Conservation (phyloP, 345 rosid species). For the Rhizophora mangle region DNA sequence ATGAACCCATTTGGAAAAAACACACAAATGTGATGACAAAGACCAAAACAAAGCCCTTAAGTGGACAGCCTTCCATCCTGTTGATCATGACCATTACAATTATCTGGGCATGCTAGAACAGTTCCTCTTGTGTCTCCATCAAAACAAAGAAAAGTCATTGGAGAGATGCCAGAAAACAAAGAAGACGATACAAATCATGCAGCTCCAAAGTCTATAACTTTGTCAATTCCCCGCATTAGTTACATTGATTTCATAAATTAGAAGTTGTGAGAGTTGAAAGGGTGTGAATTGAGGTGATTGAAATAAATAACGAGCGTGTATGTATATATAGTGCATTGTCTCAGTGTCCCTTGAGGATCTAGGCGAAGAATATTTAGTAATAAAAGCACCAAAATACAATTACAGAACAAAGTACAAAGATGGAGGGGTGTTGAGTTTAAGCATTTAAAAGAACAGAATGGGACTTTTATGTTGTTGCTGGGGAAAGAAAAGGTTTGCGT, state of each 20-base stretch:
- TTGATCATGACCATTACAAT: neutral
- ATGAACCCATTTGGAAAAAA: constrained; percentile 14
- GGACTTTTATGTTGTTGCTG: neutral
- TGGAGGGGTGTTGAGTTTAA: neutral
- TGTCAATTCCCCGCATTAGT: neutral
- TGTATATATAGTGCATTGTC: neutral
- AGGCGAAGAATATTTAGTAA: neutral
- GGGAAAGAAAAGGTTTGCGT: neutral
- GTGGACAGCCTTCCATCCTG: constrained; percentile 9
- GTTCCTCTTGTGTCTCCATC: neutral
- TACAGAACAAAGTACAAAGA: neutral
- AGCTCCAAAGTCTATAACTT: neutral
- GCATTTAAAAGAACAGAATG: neutral
- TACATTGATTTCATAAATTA: neutral
- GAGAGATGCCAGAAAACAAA: neutral
- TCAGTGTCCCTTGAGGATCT: no score
- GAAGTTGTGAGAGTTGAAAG: constrained; percentile 25
- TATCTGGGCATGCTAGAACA: neutral
- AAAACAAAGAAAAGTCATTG: neutral
- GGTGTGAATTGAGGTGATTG: constrained; percentile 46
- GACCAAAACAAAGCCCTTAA: constrained; percentile 16
- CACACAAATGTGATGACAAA: constrained; percentile 2
- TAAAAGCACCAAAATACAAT: constrained; percentile 2
- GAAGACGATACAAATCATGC: neutral
- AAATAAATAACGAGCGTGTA: constrained; percentile 55